Evolutionary conservation across 441 rosid genomes (phyloP).

Genomic region (Breynia disticha): DNA sequence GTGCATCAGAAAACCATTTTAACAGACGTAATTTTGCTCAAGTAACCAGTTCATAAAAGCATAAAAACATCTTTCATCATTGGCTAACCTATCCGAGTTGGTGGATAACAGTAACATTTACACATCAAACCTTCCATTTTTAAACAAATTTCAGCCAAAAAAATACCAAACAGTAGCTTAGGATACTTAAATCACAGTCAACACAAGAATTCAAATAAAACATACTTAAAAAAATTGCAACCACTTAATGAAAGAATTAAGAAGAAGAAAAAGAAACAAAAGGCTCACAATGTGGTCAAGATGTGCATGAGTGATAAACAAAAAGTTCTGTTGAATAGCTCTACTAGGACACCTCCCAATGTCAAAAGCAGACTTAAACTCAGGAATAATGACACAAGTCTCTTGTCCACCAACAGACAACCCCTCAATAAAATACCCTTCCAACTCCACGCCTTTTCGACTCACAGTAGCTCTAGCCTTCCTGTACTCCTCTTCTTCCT

Average conservation of each 20-base stretch:
- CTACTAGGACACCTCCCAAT: slow-evolving; percentile 80
- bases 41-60: not conserved
- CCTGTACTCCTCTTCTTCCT: slow-evolving; percentile 65
- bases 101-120: too few species aligned
- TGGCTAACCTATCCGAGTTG: too few species aligned
- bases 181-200: too few species aligned
- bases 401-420: slow-evolving; percentile 81
- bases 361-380: slow-evolving; percentile 82
- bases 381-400: slow-evolving; percentile 76
- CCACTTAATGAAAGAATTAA: too few species aligned
- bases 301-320: slow-evolving; percentile 87
- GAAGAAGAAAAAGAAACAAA: not conserved
- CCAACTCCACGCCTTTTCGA: slow-evolving; percentile 63
- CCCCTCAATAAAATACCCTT: slow-evolving; percentile 72
- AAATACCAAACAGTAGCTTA: too few species aligned
- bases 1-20: not conserved
- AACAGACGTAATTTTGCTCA: not conserved
- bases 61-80: not conserved
- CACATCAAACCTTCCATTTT: too few species aligned
- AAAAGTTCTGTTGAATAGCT: slow-evolving; percentile 88
- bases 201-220: too few species aligned
- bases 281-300: slow-evolving; percentile 75
- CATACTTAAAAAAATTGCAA: too few species aligned
- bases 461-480: slow-evolving; percentile 59
- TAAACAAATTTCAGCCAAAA: too few species aligned